These are phyloP conservation scores for Coffea eugenioides DNA, from an alignment of 257 asterid species.

Conservation along the genomic window DNA sequence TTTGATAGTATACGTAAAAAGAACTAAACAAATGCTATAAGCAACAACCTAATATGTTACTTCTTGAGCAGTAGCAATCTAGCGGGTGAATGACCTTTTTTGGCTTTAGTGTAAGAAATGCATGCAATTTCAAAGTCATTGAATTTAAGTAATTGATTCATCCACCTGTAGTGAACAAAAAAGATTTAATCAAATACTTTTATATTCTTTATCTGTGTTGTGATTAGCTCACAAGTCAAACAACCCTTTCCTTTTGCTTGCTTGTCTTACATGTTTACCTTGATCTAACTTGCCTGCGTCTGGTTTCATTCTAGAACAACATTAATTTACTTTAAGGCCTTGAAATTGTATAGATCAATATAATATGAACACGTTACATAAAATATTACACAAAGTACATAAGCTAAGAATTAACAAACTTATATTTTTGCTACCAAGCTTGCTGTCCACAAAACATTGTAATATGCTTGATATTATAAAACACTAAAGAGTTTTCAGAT, in stretches of 20 bases:
- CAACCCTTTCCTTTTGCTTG: constrained; percentile 6
- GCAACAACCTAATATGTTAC: neutral
- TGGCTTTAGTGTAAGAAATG: neutral
- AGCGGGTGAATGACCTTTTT: constrained; percentile 1
- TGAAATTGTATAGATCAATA: neutral
- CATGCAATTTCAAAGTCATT: constrained; percentile 37
- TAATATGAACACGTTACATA: neutral
- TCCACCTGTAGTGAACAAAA: constrained; percentile 47
- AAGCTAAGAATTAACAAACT: neutral
- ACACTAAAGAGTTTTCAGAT: too few species aligned
- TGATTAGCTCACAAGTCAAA: constrained; percentile 20
- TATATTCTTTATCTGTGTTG: neutral
- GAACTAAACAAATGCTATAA: neutral
- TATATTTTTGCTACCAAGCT: constrained; percentile 26
- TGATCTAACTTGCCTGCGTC: neutral
- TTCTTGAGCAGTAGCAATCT: neutral
- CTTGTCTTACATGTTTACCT: constrained; percentile 26
- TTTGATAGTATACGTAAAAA: neutral
- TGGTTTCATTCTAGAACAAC: constrained; percentile 5
- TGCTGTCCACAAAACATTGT: constrained; percentile 3
- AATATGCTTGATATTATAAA: too few species aligned
- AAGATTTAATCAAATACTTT: constrained; percentile 43
- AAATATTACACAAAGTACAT: neutral
- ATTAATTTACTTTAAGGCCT: neutral
- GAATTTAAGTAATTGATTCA: constrained; percentile 47